These are phyloP conservation scores for Volvox reticuliferus DNA, from an alignment of 139 green algal genomes.

Conservation along the genomic window DNA sequence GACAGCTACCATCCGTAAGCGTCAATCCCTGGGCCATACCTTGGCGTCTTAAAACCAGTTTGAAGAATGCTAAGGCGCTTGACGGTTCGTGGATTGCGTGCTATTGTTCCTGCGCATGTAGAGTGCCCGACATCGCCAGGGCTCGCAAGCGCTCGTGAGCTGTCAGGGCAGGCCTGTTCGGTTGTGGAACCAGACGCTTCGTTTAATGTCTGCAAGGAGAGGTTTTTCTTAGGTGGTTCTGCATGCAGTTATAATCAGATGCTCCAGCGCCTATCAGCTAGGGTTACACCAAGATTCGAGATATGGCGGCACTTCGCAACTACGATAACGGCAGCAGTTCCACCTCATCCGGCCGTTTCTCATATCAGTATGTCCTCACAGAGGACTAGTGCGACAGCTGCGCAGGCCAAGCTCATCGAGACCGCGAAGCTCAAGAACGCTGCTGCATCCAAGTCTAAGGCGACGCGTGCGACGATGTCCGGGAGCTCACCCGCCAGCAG, in stretches of 20 bases:
- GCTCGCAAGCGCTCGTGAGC: neutral
- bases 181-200: neutral
- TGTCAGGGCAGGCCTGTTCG: neutral
- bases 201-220: neutral
- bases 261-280: neutral
- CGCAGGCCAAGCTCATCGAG: neutral
- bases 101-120: neutral
- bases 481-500: neutral
- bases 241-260: neutral
- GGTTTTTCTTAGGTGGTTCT: neutral
- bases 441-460: neutral
- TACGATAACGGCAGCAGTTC: neutral
- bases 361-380: neutral
- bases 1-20: no score
- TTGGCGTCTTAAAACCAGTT: no score
- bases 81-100: neutral
- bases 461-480: neutral
- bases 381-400: neutral
- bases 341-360: neutral
- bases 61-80: constrained; percentile 15
- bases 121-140: neutral
- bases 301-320: neutral
- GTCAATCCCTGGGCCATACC: no score
- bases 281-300: neutral
- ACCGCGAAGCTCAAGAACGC: neutral